phyloP scores from a whole-genome alignment of 2,329 filamentous ascomycete species.

The Alternaria rosae region DNA sequence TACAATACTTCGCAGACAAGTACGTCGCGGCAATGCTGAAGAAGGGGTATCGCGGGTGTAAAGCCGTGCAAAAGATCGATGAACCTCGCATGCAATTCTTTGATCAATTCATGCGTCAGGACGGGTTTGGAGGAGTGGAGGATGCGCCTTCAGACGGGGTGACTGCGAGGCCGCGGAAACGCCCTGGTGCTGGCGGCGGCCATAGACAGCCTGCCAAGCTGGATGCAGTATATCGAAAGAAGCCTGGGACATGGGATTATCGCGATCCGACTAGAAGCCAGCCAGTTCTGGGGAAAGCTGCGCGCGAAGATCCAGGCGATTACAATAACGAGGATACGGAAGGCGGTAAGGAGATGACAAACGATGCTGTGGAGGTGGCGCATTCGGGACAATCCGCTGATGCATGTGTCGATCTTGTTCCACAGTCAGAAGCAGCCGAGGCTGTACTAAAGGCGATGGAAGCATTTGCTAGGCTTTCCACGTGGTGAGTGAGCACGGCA shows the following conservation, averaged over 20 bases:
- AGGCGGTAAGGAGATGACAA: neutral
- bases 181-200: slow-evolving; percentile 4
- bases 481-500: neutral
- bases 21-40: slow-evolving; percentile 7
- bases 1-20: slow-evolving; percentile 4
- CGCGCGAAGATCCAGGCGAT: neutral
- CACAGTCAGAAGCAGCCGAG: slow-evolving; percentile 11
- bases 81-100: slow-evolving; percentile 18
- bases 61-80: slow-evolving; percentile 12
- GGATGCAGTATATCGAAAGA: neutral
- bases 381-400: slow-evolving; percentile 2
- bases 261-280: neutral
- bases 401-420: slow-evolving; percentile 7
- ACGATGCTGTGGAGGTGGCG: neutral
- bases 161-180: slow-evolving; percentile 5
- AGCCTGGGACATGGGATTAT: slow-evolving; percentile 3
- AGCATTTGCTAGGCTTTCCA: slow-evolving; percentile 8
- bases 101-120: slow-evolving; percentile 14
- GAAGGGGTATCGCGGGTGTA: slow-evolving; percentile 8
- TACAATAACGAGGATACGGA: neutral
- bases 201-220: neutral
- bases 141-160: slow-evolving; percentile 1
- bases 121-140: slow-evolving; percentile 12
- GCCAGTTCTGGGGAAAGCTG: neutral
- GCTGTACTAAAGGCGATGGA: slow-evolving; percentile 14